phyloP scores from a whole-genome alignment of 306 rosid species.

The Quercus aquifolioides region DNA sequence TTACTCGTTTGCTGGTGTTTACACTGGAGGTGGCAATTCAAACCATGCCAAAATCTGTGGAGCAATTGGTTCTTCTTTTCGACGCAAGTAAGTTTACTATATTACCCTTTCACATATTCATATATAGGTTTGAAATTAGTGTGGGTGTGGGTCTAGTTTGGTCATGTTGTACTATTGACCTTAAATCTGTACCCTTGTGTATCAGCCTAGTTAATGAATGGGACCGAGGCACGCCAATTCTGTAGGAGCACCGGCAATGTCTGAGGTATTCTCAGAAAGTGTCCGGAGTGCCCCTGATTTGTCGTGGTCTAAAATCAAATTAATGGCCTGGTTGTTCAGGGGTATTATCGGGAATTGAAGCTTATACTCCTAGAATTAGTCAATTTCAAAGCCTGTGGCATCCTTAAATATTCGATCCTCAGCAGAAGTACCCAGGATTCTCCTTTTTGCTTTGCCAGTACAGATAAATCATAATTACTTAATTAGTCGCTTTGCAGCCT shows the following conservation, averaged over 20 bases:
- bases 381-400: conserved; percentile 39
- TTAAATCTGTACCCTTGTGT: neutral
- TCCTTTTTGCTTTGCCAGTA: conserved; percentile 32
- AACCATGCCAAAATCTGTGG: conserved; percentile 79
- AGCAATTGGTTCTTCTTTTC: conserved; percentile 78
- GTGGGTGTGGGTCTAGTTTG: no score
- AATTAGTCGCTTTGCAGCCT: neutral
- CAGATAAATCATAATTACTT: neutral
- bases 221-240: conserved; percentile 6
- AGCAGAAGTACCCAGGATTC: conserved; percentile 45
- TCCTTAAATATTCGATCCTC: conserved; percentile 44
- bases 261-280: conserved; percentile 33
- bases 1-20: conserved; percentile 78
- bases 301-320: conserved; percentile 36
- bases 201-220: conserved; percentile 16
- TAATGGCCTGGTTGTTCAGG: conserved; percentile 25
- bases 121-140: neutral
- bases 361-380: conserved; percentile 37
- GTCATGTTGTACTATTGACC: neutral
- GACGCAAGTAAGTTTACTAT: conserved; percentile 78
- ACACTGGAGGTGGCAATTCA: conserved; percentile 89
- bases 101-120: neutral
- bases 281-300: conserved; percentile 79
- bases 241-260: conserved; percentile 39
- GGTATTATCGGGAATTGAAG: conserved; percentile 78